Evolutionary conservation across 2,329 filamentous ascomycete genomes (phyloP), one percentile per base, ranked within the genome.

Genomic region (Westerdykella ornata): DNA sequence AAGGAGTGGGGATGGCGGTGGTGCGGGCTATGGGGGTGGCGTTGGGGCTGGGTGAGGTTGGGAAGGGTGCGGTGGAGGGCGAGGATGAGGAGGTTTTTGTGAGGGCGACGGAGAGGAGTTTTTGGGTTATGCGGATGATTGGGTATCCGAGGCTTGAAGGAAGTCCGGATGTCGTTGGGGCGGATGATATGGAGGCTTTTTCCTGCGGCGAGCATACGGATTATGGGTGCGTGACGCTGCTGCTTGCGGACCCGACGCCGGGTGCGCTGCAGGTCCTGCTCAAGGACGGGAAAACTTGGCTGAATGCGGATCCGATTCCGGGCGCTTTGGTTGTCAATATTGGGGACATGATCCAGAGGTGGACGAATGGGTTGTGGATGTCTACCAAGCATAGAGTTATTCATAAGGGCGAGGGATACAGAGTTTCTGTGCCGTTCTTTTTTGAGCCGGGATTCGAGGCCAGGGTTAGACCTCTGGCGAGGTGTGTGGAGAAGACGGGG

Each of bases 251-350:
- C 42, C 54, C 65, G 1, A 72, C 68, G 0, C 65, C 61, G 6
- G 59, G 63, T 4, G 69, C 70, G 1, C 52, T 73, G 2, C 68
- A 73, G 45, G 69, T 72, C 15, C 55, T 62, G 9, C 57, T 62
- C 38, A 68, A 68, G 47, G 62, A 67, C 33, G 62, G 63, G 5
- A 49, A 41, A 6, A 58, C 60, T 0, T 75, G 72, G 72, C 57
- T 74, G 0, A 54, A 63, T 26, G 71, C 70, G 0, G 66, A 72
- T 36, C 71, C 70, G 0, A 56, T 71, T 0, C 57, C 62, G 2
- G 71, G 68, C 13, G 60, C 67, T 0, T 72, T 71, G 40, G 69
- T 74, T 2, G 68, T 74, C 5, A 74, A 74, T 46, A 68, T 74
- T 35, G 71, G 71, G 1, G 71, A 74, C 46, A 68, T 73, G 66